Conservation (phyloP, 2,329 filamentous ascomycete species). For the Ceratocystis cacaofunesta region DNA sequence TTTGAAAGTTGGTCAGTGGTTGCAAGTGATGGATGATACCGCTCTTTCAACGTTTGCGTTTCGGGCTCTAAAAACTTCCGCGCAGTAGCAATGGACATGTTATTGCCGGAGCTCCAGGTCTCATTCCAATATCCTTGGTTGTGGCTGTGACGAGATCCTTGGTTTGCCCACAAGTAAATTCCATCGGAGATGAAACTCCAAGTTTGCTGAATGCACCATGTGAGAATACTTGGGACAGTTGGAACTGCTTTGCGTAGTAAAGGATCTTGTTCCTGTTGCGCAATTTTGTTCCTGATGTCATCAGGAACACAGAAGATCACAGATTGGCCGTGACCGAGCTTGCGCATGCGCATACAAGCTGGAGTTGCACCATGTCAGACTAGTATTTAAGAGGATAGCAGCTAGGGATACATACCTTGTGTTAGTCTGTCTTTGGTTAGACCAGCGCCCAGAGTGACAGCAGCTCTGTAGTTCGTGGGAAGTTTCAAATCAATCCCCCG, state of each 20-base stretch:
- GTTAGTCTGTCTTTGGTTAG: conserved; percentile 54
- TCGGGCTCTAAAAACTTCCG: conserved; percentile 41
- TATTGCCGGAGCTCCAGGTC: neutral
- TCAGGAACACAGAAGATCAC: conserved; percentile 44
- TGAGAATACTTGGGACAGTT: conserved; percentile 38
- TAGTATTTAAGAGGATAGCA: neutral
- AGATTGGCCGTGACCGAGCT: conserved; percentile 51
- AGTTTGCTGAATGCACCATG: conserved; percentile 46
- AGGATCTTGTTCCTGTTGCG: conserved; percentile 14
- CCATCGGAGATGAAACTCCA: conserved; percentile 33
- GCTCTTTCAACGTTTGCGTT: conserved; percentile 33
- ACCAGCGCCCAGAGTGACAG: conserved; percentile 49
- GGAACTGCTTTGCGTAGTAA: conserved; percentile 22
- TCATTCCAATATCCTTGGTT: conserved; percentile 27
- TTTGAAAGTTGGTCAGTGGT: neutral
- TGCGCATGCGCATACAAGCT: conserved; percentile 59
- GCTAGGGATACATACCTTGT: conserved; percentile 37
- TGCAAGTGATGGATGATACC: conserved; percentile 31
- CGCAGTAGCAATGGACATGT: conserved; percentile 23
- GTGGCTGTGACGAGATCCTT: conserved; percentile 37
- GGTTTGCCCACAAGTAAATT: conserved; percentile 45
- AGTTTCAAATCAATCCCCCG: conserved; percentile 53
- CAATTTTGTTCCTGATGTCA: conserved; percentile 45
- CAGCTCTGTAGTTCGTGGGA: conserved; percentile 43
- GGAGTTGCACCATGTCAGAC: neutral